Base-by-base conservation (phyloP, 306 rosid species). In the Herpetospermum pedunculosum region DNA sequence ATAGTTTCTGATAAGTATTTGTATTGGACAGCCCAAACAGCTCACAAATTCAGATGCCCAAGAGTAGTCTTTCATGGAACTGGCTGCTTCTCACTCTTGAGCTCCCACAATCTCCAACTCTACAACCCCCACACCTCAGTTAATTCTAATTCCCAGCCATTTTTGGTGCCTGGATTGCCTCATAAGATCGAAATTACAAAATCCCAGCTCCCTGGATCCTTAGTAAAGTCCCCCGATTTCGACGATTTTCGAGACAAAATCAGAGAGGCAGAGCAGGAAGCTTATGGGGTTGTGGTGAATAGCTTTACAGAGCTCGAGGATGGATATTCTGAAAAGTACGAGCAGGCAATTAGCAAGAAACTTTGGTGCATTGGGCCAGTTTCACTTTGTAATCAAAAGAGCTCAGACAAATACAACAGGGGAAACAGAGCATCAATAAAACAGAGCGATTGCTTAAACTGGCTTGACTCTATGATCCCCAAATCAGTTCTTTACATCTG, bases 311-410 rank as follows among this genome's bases (percentile, higher is more conserved):
- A 83, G 72, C 74, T 92, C n/a, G 97, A 89, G 29, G 32, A 72
- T 6, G 88, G 85, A 15, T 84, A 71, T 72, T 76, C 49, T 23
- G 63, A 78, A 77, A 83, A 54, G 59, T 85, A 85, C 76, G 77
- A 76, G 19, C 75, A 67, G 75, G 90, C 70, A 2, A 71, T 82
- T 78, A 70, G 79, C 2, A 86, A 90, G 74, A 85, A 75, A n/a
- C 86, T 92, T 16, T 92, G 90, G 89, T 92, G 98, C 73, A 74
- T 92, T 28, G 96, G 98, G 4, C 95, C 95, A 0, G 88, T 92
- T 16, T 92, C 86, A 6, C 65, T 85, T 29, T 79, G 88, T 77
- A 90, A 88, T 81, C 81, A 78, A 63, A 83, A 83, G 64, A 73
- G 68, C 9, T 48, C 79, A 73, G 96, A 92, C 78, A 90, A 72